Evolutionary conservation across 106 monocot genomes (phyloP), one percentile per base, ranked within the genome.

Genomic region (Posidonia australis): DNA sequence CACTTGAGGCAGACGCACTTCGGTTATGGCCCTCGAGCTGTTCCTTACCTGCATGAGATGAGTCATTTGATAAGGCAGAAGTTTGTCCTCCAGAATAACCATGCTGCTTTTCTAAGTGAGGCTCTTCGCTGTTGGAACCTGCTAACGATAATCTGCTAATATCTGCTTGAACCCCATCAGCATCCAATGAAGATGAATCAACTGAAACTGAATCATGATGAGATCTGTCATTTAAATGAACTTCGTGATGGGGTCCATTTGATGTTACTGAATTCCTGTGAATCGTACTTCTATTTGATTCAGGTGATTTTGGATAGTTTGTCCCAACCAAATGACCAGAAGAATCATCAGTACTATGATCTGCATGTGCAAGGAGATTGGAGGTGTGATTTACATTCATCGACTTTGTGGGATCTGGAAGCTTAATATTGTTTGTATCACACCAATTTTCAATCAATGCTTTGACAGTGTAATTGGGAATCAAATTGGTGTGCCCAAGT

Each of bases 401-500:
- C 27, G 79, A 80, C 28, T 78, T 86, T 42, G 73, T 18, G 9
- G 94, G 84, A 66, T 90, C 84, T 60, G 86, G 84, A 44, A 84
- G 78, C 51, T 80, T 87, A n/a, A 96, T 90, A 25, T 79, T 82
- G 74, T 96, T 84, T 27, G 78, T 82, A 22, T 96, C 90, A 14
- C 90, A 96, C 96, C 96, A 96, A 72, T 84, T 90, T 25, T 72
- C 96, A 75, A 96, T 90, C 66, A 90, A 76, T 47, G 81, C 83
- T 73, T 96, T 96, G 57, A 96, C 96, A 29, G 96, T 96, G 62
- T 87, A 96, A 64, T 96, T 96, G 24, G 96, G 90, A 65, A 87
- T 96, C 76, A 96, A 79, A 74, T 86, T 96, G 27, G 74, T 77
- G 44, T 90, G 90, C 2, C 54, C 78, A 66, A 96, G 87, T 46